Conservation (phyloP, 2,329 filamentous ascomycete species). For the Pezicula neosporulosa region DNA sequence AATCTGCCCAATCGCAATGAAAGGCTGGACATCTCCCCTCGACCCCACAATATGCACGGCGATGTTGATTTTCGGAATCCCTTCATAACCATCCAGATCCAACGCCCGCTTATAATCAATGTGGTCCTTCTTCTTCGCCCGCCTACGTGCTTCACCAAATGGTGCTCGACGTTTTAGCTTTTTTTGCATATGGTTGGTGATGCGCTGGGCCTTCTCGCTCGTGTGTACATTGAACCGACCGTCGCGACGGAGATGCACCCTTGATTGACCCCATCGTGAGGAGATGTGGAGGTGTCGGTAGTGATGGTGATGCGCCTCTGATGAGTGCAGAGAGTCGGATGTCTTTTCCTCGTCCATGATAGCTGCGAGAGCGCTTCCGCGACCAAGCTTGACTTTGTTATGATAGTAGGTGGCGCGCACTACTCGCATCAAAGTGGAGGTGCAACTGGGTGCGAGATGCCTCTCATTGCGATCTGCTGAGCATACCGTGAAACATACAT, state of each 20-base stretch:
- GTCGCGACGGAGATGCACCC: neutral
- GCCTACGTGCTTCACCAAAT: neutral
- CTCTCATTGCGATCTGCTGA: no score
- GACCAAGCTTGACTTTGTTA: no score
- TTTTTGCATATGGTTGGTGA: neutral
- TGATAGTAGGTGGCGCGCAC: no score
- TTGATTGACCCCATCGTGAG: neutral
- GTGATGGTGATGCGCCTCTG: neutral
- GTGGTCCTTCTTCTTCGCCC: neutral
- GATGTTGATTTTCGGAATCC: constrained; percentile 54
- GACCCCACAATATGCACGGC: constrained; percentile 83
- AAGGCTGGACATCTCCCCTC: constrained; percentile 75
- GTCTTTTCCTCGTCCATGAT: no score
- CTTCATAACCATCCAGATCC: constrained; percentile 9
- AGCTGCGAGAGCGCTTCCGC: no score
- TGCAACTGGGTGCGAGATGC: no score
- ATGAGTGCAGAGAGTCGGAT: no score
- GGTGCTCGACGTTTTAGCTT: neutral
- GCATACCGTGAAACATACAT: no score
- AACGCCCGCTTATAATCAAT: no score
- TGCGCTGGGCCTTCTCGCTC: neutral
- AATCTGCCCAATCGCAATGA: constrained; percentile 69
- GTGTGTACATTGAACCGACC: neutral
- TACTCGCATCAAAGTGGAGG: no score
- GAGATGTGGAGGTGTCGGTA: neutral